A percentile compares a stretch with the other conserved stretches of the same genome.
phyloP scores from a whole-genome alignment of 768 basidiomycete genomes.

The Tubosaeta sp. region DNA sequence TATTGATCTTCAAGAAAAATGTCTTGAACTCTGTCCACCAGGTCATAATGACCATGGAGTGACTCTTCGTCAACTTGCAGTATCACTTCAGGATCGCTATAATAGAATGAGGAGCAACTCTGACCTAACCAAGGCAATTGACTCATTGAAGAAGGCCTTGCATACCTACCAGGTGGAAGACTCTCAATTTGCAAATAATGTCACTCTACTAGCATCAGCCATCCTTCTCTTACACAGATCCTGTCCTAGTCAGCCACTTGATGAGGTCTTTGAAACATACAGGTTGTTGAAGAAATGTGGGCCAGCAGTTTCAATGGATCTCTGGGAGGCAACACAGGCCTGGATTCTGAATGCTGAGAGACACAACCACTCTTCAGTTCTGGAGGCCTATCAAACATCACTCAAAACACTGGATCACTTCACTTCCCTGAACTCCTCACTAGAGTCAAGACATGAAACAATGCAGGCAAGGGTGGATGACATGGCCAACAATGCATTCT shows the following conservation, averaged over 20 bases:
- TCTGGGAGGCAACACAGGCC: background rate
- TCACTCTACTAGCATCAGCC: background rate
- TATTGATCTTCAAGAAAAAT: no score
- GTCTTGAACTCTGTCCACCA: no score
- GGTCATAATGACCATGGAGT: no score
- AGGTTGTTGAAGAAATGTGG: background rate
- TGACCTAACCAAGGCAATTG: no score
- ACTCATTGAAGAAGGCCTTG: background rate
- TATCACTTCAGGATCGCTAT: no score
- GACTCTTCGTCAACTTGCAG: no score
- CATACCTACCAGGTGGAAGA: background rate
- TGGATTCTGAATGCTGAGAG: background rate
- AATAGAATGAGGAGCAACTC: no score
- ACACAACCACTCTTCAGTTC: background rate
- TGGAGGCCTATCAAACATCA: background rate
- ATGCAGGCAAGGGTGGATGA: no score
- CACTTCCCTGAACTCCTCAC: background rate
- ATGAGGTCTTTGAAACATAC: background rate
- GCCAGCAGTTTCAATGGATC: background rate
- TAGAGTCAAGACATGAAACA: no score
- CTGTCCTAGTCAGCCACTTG: no score
- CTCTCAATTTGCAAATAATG: background rate
- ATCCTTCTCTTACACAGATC: background rate
- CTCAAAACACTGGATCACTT: background rate
- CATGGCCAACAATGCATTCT: no score